These are phyloP conservation scores for Colletotrichum graminicola DNA, from an alignment of 2,329 filamentous ascomycete species.

Conservation along the genomic window DNA sequence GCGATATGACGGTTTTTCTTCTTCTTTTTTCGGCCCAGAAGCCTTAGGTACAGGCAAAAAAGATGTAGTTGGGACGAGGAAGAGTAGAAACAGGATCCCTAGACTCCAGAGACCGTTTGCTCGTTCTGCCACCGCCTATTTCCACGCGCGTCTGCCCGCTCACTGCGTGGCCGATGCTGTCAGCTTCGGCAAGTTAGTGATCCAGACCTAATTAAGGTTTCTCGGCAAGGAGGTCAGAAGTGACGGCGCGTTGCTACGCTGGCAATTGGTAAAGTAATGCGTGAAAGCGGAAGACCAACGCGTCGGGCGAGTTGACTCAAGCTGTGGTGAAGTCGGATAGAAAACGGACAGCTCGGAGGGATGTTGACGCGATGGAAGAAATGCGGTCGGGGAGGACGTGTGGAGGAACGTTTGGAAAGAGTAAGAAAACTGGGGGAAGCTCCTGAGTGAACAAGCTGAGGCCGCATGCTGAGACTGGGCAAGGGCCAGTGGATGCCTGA, in stretches of 20 bases:
- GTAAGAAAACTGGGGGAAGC: constrained; percentile 42
- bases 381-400: constrained; percentile 16
- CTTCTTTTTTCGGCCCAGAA: constrained; percentile 37
- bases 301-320: background rate
- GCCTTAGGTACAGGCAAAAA: constrained; percentile 43
- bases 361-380: constrained; percentile 35
- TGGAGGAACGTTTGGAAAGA: constrained; percentile 32
- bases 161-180: constrained; percentile 27
- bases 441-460: constrained; percentile 39
- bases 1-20: constrained; percentile 28
- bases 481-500: constrained; percentile 31
- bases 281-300: constrained; percentile 6
- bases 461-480: constrained; percentile 34
- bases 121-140: constrained; percentile 35
- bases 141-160: constrained; percentile 27
- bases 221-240: constrained; percentile 9
- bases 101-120: constrained; percentile 39
- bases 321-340: constrained; percentile 21
- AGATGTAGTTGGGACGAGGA: constrained; percentile 37
- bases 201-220: constrained; percentile 28
- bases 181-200: constrained; percentile 26
- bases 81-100: constrained; percentile 41
- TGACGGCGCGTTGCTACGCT: constrained; percentile 22
- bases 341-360: constrained; percentile 4
- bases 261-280: background rate